phyloP scores from a whole-genome alignment of 306 rosid species.

The Lathyrus tuberosus region DNA sequence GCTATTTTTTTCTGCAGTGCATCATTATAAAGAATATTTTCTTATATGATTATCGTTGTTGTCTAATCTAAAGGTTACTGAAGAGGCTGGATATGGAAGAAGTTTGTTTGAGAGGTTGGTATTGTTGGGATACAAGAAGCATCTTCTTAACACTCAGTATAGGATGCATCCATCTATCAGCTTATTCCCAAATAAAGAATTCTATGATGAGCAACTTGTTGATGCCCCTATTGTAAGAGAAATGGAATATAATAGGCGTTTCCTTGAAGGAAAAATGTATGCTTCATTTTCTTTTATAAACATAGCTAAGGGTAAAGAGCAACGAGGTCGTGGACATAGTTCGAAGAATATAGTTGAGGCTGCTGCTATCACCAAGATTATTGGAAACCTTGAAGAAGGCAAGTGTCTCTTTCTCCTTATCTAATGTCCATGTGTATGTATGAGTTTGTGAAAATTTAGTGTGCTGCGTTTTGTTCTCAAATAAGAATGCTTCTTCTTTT shows the following conservation, averaged over 20 bases:
- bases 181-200: constrained; percentile 48
- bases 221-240: constrained; percentile 41
- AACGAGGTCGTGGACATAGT: constrained; percentile 33
- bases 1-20: not conserved
- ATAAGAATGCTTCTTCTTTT: constrained; percentile 3
- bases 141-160: constrained; percentile 47
- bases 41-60: not conserved
- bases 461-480: not conserved
- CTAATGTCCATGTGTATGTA: not conserved
- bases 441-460: not conserved
- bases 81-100: constrained; percentile 53
- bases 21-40: not conserved
- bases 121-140: constrained; percentile 41
- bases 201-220: constrained; percentile 42
- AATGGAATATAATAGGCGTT: constrained; percentile 30
- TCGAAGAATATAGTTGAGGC: constrained; percentile 57
- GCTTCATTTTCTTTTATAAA: constrained; percentile 47
- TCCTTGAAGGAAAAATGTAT: constrained; percentile 43
- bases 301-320: constrained; percentile 52
- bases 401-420: not conserved
- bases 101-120: constrained; percentile 57
- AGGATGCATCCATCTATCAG: constrained; percentile 65
- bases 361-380: constrained; percentile 53
- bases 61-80: constrained; percentile 39
- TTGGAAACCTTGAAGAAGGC: constrained; percentile 57